Conservation (phyloP, 192 early-diverging fungal genomes). For the Tieghemiomyces parasiticus region DNA sequence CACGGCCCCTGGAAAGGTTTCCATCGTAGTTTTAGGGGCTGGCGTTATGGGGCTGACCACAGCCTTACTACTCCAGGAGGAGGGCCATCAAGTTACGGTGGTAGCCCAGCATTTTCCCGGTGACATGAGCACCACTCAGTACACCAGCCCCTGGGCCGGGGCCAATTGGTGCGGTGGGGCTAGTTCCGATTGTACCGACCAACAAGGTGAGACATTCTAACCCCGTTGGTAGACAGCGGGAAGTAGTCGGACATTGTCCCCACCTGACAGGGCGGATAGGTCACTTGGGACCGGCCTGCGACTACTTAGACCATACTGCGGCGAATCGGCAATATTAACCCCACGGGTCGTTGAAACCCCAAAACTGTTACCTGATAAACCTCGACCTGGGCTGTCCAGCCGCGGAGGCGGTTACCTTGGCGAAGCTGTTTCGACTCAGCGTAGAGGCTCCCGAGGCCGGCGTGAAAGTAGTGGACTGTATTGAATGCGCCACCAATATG, state of each 20-base stretch:
- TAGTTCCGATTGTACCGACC: not conserved
- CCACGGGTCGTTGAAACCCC: too few species aligned
- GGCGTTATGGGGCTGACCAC: conserved; percentile 64
- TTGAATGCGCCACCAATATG: too few species aligned
- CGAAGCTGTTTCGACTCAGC: conserved; percentile 11
- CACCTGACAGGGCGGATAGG: too few species aligned
- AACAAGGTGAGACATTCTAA: conserved; percentile 11
- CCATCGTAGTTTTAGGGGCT: conserved; percentile 52
- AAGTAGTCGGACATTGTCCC: too few species aligned
- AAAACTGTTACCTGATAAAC: too few species aligned
- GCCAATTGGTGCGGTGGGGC: conserved; percentile 18
- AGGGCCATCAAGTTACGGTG: conserved; percentile 43
- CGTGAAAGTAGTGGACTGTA: too few species aligned
- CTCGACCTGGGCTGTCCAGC: not conserved
- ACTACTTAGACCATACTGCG: too few species aligned
- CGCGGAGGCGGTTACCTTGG: conserved; percentile 13
- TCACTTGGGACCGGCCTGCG: too few species aligned
- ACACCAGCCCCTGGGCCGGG: conserved; percentile 35
- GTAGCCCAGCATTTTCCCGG: conserved; percentile 40
- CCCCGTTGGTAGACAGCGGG: too few species aligned
- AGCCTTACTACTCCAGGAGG: conserved; percentile 41
- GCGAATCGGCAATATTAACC: too few species aligned
- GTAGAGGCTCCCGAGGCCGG: conserved; percentile 4
- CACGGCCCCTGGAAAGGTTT: too few species aligned
- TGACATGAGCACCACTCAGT: conserved; percentile 25